Evolutionary conservation across 2,329 filamentous ascomycete genomes (phyloP).

Genomic region (Paraconiothyrium brasiliense): DNA sequence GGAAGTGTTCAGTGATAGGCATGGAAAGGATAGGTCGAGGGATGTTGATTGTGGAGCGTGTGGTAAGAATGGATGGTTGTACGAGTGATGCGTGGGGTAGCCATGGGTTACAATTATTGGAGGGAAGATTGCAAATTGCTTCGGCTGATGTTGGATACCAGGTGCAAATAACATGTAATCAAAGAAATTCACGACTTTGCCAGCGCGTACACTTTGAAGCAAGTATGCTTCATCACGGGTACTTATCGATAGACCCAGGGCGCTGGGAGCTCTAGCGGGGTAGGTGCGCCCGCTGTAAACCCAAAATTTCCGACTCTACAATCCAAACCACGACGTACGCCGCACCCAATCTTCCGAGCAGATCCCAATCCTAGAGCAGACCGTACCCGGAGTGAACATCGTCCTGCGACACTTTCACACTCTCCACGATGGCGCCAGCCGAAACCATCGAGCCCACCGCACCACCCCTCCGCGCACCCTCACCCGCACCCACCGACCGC

Average conservation of each 20-base stretch:
- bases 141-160: too few species aligned
- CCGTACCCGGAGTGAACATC: neutral
- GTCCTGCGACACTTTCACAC: neutral
- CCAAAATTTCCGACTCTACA: conserved; percentile 13
- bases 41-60: too few species aligned
- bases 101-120: too few species aligned
- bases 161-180: too few species aligned
- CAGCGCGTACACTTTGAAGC: too few species aligned
- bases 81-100: too few species aligned
- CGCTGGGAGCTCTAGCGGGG: conserved; percentile 13
- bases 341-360: neutral
- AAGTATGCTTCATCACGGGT: too few species aligned
- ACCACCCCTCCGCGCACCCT: conserved; percentile 31
- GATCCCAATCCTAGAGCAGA: neutral
- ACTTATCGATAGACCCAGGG: neutral
- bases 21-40: too few species aligned
- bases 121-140: too few species aligned
- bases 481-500: conserved; percentile 29
- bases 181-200: too few species aligned
- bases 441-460: conserved; percentile 27
- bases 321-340: neutral
- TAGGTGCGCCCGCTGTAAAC: conserved; percentile 6
- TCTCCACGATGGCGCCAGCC: conserved; percentile 27
- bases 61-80: too few species aligned
- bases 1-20: too few species aligned